Base-by-base conservation (phyloP, 441 rosid genomes). In the Arabidopsis hybrid region DNA sequence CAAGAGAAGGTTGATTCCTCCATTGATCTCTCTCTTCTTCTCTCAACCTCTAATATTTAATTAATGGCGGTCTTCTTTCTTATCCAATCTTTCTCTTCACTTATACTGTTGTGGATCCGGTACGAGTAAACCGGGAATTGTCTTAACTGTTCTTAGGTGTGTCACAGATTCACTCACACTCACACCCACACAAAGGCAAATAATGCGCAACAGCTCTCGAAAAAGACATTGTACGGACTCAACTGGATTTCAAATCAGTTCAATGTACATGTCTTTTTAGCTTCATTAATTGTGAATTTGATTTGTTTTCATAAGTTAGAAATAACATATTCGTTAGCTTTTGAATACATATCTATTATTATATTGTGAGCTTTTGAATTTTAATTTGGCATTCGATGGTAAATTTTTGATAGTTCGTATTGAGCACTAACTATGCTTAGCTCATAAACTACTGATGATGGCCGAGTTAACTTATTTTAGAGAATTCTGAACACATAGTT, bases 1-100 rank as follows among this genome's bases (percentile, higher is more conserved):
- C 69, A 72, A 3, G 79, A 75, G 86, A 92, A 95, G 6, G 42
- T 65, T 18, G 81, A 60, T 8, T 79, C 88, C 38, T 82, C 55
- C 97, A 87, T 73, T 11, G 73, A 34, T 50, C 7, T 16, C 7
- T 45, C 42, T 7, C 8, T 2, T 26, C n/a, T 17, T 65, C 79
- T 40, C 75, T 58, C 70, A 1, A 17, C 80, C 73, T 50, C 64
- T 51, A n/a, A 34, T 21, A 21, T 1, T 11, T 12, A 40, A 40
- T 38, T 46, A 32, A 47, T 14, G 65, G 43, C 74, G 52, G 59
- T 59, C 3, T 52, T 43, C 76, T 66, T 77, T 46, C 77, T 67
- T 78, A 72, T 72, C 81, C 74, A 47, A 42, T 17, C 35, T 65
- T 65, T 56, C 42, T 55, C 13, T 65, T 17, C 10, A 5, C 34